Base-by-base conservation (phyloP, 192 early-diverging fungal species). In the Podila epicladia region DNA sequence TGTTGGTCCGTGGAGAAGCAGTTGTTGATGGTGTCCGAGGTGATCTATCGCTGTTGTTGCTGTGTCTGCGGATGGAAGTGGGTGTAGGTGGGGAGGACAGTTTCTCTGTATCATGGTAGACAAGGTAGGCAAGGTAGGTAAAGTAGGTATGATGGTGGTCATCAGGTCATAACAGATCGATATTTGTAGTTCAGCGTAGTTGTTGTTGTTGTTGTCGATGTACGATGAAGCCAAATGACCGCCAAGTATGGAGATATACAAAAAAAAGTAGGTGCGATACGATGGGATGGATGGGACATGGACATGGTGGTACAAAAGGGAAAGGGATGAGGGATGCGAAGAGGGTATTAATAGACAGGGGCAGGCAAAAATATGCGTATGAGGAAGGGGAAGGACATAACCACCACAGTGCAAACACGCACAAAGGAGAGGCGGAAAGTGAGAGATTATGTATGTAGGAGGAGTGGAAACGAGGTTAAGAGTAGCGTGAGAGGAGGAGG, bases 21-120 rank as follows among this genome's bases (percentile, higher is more conserved):
- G 38, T 28, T 22, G 66, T 55, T 19, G 64, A 17, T 9, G 68
- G 62, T 45, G 68, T 55, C 20, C 8, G 20, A 31, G 69, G 58
- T 33, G 74, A 70, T 31, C 67, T 37, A 17, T 60, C 28, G 51
- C 22, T 65, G 68, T 19, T 62, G 9, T 64, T 65, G 74, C 31
- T 62, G 9, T 58, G 72, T 45, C 59, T 55, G 60, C 29, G 51
- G 68, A 24, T 64, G 53, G 33, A 69, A 51, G 58, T 38, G 61
- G 7, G 67, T n/a, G 63, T 45, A 2, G 41, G 74, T 9, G 74
- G 60, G 29, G 45, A 15, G 28, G 35, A 6, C 8, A 37, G 22
- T 26, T 55, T 55, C 53, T 55, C 53, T 55, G n/a, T 37, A 6
- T 9, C 35, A 37, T 9, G 9, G 35, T 37, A 37, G 7, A 9